Base-by-base conservation (phyloP, 345 rosid genomes). In the Reutealis trisperma region DNA sequence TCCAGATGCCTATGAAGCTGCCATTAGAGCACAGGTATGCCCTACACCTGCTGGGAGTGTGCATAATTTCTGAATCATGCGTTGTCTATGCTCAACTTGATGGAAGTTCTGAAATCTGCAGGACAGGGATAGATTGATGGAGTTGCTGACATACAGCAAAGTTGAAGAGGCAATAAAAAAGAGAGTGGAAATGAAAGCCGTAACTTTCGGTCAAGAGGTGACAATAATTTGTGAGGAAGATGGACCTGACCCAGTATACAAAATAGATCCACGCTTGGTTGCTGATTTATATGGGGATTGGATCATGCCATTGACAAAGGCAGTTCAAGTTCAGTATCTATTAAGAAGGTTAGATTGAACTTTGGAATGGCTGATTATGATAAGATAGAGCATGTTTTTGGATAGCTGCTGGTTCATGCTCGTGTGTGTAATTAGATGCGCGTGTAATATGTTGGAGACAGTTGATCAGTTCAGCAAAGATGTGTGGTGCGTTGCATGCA, bases 301-400 rank as follows among this genome's bases (percentile, higher is more conserved):
- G 88, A 90, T 92, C 77, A 85, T 90, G 91, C 91, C 95, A 6
- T 80, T 90, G 24, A 89, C 94, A 5, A 90, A 92, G 77, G 88
- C 86, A 85, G 91, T 90, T 71, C 93, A 83, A 82, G 86, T 90
- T 41, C 88, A 83, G 82, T 92, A 87, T 86, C 76, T 90, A 75
- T 78, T 88, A 77, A 85, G 92, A 76, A 84, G 93, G 83, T 73
- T 87, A 82, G 91, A 90, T 71, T 90, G 73, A 80, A 52, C 30
- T 22, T 32, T 69, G 24, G 51, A 34, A 16, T 22, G 21, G 34
- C 52, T n/a, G 62, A 19, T 45, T 52, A 73, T 44, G 47, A 16
- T 7, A 24, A 41, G 1, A 67, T 4, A 8, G 45, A 32, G 34
- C 7, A 74, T 19, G 32, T 63, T 47, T n/a, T 27, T 45, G 21